Percentiles rank a stretch among this genome's conserved stretches.
These are phyloP conservation scores for Phaeosphaeriaceae sp. DNA, from an alignment of 2,329 filamentous ascomycete genomes.

Conservation along the genomic window DNA sequence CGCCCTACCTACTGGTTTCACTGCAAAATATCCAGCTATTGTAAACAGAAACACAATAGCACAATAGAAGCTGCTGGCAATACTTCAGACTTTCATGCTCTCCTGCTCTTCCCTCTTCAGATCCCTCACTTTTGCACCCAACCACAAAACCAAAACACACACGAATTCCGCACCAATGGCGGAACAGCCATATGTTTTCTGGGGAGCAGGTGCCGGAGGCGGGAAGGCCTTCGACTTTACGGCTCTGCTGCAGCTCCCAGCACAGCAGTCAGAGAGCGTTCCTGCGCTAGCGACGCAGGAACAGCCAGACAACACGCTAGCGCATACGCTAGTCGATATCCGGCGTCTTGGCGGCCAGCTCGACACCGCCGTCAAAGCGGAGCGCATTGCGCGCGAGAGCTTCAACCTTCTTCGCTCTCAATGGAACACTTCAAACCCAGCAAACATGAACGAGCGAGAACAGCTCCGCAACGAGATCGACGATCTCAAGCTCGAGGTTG, in stretches of 20 bases:
- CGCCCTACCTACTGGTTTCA: neutral
- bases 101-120: neutral
- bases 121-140: neutral
- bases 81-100: neutral
- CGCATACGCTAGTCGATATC: neutral
- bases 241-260: too few relatives aligned
- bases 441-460: neutral
- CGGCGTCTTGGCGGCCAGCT: neutral
- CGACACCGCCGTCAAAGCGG: neutral
- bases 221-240: neutral
- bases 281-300: neutral
- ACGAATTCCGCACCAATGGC: neutral
- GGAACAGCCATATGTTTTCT: neutral
- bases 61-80: neutral
- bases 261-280: too few relatives aligned
- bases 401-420: neutral
- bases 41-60: neutral
- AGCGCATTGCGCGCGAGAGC: neutral
- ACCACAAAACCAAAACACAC: neutral
- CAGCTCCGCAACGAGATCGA: neutral
- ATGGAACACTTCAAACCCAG: neutral
- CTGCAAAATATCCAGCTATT: neutral
- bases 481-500: neutral
- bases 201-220: too few relatives aligned
- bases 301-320: neutral